phyloP scores from a whole-genome alignment of 176 grass and related monocot genomes.

The Aegilops tauschii region DNA sequence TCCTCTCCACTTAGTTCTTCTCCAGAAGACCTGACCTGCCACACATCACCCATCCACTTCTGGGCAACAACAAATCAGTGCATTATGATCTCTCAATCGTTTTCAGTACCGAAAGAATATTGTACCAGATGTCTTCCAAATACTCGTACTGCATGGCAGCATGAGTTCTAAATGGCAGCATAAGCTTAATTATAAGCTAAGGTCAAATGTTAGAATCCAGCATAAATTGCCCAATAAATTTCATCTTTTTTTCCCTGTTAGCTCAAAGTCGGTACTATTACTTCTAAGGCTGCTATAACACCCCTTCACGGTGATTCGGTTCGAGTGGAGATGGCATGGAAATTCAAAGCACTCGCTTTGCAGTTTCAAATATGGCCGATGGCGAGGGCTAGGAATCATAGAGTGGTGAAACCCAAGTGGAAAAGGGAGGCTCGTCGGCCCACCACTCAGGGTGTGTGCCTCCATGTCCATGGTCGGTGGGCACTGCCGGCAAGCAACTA shows the following conservation, averaged over 20 bases:
- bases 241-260: neutral
- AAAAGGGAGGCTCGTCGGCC: constrained; percentile 6
- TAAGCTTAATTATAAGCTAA: neutral
- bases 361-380: constrained; percentile 15
- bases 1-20: neutral
- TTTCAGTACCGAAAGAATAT: constrained; percentile 3
- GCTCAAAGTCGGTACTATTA: neutral
- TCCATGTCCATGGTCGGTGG: constrained; percentile 26
- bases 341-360: constrained; percentile 11
- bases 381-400: constrained; percentile 28
- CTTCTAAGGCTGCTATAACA: constrained; percentile 17
- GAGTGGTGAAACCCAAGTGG: constrained; percentile 18
- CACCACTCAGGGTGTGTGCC: constrained; percentile 30
- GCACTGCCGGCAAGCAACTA: neutral
- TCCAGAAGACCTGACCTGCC: constrained; percentile 20
- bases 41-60: neutral
- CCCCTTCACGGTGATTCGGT: neutral
- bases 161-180: neutral
- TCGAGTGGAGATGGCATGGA: neutral
- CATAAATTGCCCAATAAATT: neutral
- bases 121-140: neutral
- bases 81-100: neutral
- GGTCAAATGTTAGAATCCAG: neutral
- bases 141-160: neutral
- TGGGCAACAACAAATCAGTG: constrained; percentile 14